phyloP scores from a whole-genome alignment of 768 basidiomycete species.

The Boletus subparvulus region DNA sequence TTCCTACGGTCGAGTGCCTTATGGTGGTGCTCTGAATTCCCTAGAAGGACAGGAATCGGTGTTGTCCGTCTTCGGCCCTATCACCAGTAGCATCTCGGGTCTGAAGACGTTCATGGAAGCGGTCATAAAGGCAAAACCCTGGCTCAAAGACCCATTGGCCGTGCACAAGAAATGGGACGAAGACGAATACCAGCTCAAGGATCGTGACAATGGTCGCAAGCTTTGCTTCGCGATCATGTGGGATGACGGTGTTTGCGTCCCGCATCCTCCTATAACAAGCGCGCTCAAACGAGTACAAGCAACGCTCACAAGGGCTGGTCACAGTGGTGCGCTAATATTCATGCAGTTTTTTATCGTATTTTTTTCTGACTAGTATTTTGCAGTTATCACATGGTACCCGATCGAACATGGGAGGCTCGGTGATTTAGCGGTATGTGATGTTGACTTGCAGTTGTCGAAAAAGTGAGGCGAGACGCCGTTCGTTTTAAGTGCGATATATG shows the following conservation, averaged over 20 bases:
- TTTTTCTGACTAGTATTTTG: neutral
- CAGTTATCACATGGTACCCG: slow-evolving; percentile 72
- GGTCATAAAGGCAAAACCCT: slow-evolving; percentile 58
- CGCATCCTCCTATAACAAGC: slow-evolving; percentile 64
- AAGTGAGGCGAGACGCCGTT: neutral
- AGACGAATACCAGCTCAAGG: slow-evolving; percentile 54
- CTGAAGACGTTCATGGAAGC: slow-evolving; percentile 66
- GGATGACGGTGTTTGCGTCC: slow-evolving; percentile 59
- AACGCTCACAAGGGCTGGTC: slow-evolving; percentile 60
- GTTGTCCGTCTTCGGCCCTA: slow-evolving; percentile 72
- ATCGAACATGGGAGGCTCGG: slow-evolving; percentile 50
- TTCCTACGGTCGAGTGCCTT: slow-evolving; percentile 69
- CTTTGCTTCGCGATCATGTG: slow-evolving; percentile 64
- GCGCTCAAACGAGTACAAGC: slow-evolving; percentile 56
- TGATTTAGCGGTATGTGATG: slow-evolving; percentile 39
- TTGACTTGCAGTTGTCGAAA: slow-evolving; percentile 4
- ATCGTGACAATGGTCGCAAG: slow-evolving; percentile 53
- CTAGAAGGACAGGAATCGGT: slow-evolving; percentile 71
- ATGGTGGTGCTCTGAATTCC: slow-evolving; percentile 61
- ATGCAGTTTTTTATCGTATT: neutral
- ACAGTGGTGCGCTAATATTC: slow-evolving; percentile 48
- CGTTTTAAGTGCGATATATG: slow-evolving; percentile 40
- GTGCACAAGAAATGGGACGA: slow-evolving; percentile 61
- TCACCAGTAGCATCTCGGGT: slow-evolving; percentile 56
- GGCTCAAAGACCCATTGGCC: slow-evolving; percentile 63